These are phyloP conservation scores for Ogataea allantospora DNA, from an alignment of 805 yeast genomes.

Conservation along the genomic window DNA sequence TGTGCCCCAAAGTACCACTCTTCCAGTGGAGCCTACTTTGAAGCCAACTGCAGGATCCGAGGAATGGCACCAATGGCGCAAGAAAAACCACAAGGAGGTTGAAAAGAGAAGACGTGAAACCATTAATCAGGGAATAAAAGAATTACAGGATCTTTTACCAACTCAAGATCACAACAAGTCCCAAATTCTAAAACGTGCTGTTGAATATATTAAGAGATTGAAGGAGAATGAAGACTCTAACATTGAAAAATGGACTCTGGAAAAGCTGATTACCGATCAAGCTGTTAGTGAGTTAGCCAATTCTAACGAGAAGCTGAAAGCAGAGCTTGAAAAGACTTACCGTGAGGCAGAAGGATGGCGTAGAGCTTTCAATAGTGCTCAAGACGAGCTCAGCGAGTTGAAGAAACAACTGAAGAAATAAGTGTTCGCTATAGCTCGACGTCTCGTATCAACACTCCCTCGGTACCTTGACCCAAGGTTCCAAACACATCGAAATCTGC, in stretches of 20 bases:
- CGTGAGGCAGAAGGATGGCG: constrained; percentile 88
- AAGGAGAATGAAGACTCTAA: constrained; percentile 87
- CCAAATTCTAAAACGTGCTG: constrained; percentile 82
- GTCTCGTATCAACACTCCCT: constrained; percentile 63
- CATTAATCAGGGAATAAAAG: constrained; percentile 83
- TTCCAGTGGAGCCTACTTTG: constrained; percentile 16
- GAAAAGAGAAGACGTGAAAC: constrained; percentile 90
- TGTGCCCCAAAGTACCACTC: constrained; percentile 22
- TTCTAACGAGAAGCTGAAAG: constrained; percentile 83
- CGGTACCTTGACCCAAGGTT: constrained; percentile 58
- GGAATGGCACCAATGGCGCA: constrained; percentile 80
- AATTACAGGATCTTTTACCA: constrained; percentile 74
- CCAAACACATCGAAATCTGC: constrained; percentile 54
- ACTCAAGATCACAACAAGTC: constrained; percentile 87
- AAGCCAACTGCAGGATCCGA: constrained; percentile 74
- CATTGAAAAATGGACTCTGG: constrained; percentile 93
- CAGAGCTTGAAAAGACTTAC: constrained; percentile 87
- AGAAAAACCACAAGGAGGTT: constrained; percentile 92
- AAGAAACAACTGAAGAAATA: constrained; percentile 15
- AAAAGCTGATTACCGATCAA: constrained; percentile 88
- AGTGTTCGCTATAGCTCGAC: constrained; percentile 38
- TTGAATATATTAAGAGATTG: constrained; percentile 84
- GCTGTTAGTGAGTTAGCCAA: constrained; percentile 81
- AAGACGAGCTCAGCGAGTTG: constrained; percentile 16
- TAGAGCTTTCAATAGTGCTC: constrained; percentile 35